Conservation (phyloP, 1,284 basidiomycete genomes). For the Leccinum variabile region DNA sequence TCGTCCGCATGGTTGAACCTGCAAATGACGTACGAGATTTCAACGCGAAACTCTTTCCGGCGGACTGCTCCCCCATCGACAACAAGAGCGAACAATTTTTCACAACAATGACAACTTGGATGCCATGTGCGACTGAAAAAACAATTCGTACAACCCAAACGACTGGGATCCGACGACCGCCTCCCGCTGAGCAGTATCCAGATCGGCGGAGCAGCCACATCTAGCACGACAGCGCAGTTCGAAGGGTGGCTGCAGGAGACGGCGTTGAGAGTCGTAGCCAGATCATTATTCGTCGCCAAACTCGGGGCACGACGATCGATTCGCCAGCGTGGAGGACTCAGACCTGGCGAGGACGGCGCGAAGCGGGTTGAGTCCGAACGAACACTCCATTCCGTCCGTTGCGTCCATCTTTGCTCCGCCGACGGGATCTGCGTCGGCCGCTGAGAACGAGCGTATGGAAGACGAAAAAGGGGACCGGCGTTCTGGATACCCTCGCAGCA, state of each 20-base stretch:
- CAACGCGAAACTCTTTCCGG: too few species aligned
- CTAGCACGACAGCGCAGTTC: conserved; percentile 13
- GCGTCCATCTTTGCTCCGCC: conserved; percentile 37
- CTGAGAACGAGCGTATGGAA: not conserved
- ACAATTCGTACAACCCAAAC: too few species aligned
- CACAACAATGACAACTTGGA: too few species aligned
- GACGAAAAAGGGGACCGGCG: conserved; percentile 3
- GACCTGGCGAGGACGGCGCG: conserved; percentile 53
- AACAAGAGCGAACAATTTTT: too few species aligned
- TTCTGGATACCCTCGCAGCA: not conserved
- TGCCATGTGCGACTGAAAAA: too few species aligned
- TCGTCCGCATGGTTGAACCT: too few species aligned
- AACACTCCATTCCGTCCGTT: conserved; percentile 59
- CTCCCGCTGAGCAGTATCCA: conserved; percentile 49
- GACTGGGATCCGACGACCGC: conserved; percentile 40
- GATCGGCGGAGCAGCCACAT: conserved; percentile 19
- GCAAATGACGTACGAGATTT: too few species aligned
- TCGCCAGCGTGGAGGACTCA: conserved; percentile 42
- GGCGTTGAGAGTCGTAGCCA: conserved; percentile 40
- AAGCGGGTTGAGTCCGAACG: conserved; percentile 53
- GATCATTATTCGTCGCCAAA: conserved; percentile 61
- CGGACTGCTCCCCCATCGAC: too few species aligned
- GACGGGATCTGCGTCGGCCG: not conserved
- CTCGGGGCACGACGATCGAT: conserved; percentile 60
- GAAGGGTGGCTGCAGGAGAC: conserved; percentile 40